Evolutionary conservation across 1,139 yeast genomes (phyloP).

Genomic region (Suhomyces atakaporum): DNA sequence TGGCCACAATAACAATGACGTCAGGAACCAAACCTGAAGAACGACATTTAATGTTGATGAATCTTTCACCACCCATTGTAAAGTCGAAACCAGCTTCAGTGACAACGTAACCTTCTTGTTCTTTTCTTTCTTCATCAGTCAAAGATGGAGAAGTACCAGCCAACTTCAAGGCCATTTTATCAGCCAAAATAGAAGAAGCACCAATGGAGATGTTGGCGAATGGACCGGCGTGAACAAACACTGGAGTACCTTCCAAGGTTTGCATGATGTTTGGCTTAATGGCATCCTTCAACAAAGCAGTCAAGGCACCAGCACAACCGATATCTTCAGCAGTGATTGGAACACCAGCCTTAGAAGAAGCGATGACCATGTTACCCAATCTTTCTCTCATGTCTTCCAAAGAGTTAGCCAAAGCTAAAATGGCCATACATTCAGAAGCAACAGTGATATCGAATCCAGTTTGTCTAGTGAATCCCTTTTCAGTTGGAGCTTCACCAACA

Average conservation of each 20-base stretch:
- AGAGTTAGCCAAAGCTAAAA: conserved; percentile 68
- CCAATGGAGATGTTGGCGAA: conserved; percentile 86
- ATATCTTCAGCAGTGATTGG: conserved; percentile 79
- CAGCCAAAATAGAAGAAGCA: conserved; percentile 80
- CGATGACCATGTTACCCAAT: conserved; percentile 72
- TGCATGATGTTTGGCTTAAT: conserved; percentile 84
- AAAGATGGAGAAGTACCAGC: conserved; percentile 66
- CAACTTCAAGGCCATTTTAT: conserved; percentile 68
- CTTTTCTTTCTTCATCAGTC: conserved; percentile 49
- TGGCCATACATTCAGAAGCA: conserved; percentile 83
- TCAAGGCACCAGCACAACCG: conserved; percentile 79
- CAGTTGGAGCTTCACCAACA: conserved; percentile 76
- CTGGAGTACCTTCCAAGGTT: conserved; percentile 83
- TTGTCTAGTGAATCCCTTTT: conserved; percentile 77
- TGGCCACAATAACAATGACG: conserved; percentile 92
- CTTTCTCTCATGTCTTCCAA: conserved; percentile 68
- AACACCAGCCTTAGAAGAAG: conserved; percentile 54
- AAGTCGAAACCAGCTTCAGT: conserved; percentile 99
- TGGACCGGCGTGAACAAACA: conserved; percentile 84
- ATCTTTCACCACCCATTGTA: conserved; percentile 99
- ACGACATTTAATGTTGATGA: conserved; percentile 94
- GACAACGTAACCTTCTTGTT: conserved; percentile 85
- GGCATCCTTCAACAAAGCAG: conserved; percentile 79
- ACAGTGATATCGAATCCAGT: conserved; percentile 83
- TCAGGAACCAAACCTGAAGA: conserved; percentile 90